phyloP scores from a whole-genome alignment of 192 early-diverging fungal genomes.

The Umbelopsis ramanniana region DNA sequence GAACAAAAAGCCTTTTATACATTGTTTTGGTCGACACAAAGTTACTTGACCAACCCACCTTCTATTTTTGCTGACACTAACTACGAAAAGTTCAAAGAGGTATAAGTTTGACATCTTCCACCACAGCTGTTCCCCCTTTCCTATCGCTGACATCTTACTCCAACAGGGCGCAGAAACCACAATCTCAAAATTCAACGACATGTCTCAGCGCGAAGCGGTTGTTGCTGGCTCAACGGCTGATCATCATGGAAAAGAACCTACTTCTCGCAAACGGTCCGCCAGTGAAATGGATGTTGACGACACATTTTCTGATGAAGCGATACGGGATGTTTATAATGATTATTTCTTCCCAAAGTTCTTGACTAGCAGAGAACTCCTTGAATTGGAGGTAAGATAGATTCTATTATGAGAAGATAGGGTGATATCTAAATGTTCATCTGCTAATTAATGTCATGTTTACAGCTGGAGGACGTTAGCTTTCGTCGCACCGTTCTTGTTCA shows the following conservation, averaged over 20 bases:
- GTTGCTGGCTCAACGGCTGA: conserved; percentile 24
- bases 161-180: conserved; percentile 28
- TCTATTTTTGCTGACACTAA: conserved; percentile 44
- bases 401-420: background rate
- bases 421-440: background rate
- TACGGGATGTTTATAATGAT: conserved; percentile 27
- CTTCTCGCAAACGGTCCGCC: background rate
- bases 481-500: conserved; percentile 88
- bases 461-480: conserved; percentile 83
- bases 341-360: conserved; percentile 81
- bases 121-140: background rate
- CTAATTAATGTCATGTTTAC: conserved; percentile 28
- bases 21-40: conserved; percentile 81
- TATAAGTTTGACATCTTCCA: conserved; percentile 10
- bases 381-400: conserved; percentile 62
- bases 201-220: conserved; percentile 27
- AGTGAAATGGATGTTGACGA: conserved; percentile 18
- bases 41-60: conserved; percentile 74
- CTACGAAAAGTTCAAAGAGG: conserved; percentile 48
- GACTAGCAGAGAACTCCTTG: conserved; percentile 70
- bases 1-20: conserved; percentile 60
- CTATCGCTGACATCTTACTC: background rate
- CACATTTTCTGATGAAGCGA: background rate
- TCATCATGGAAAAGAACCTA: background rate
- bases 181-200: conserved; percentile 27